Evolutionary conservation across 257 asterid genomes (phyloP).

Genomic region (Plantago elongata): DNA sequence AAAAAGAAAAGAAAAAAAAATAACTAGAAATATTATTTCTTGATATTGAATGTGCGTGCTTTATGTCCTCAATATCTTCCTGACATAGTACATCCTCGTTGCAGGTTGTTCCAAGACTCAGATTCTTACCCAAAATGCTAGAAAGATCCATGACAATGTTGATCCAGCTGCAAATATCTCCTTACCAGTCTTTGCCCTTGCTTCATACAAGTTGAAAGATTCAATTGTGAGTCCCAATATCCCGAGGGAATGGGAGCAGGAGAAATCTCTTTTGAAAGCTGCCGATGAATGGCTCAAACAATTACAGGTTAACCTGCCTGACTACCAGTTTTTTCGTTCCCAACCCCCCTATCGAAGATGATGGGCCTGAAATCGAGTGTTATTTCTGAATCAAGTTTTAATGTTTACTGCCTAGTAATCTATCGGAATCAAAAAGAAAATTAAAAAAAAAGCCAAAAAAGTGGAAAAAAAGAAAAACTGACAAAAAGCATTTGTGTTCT

Average conservation of each 20-base stretch:
- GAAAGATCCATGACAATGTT: constrained; percentile 25
- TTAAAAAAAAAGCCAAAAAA: neutral
- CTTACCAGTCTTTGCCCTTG: constrained; percentile 73
- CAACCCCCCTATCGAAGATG: constrained; percentile 43
- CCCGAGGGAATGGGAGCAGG: constrained; percentile 62
- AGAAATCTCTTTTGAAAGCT: constrained; percentile 47
- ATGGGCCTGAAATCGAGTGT: neutral
- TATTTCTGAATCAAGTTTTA: constrained; percentile 11
- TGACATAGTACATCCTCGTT: neutral
- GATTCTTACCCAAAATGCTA: constrained; percentile 36
- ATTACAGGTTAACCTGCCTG: constrained; percentile 53
- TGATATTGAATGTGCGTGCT: neutral
- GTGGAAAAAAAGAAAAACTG: constrained; percentile 16
- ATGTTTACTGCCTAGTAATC: too few relatives aligned
- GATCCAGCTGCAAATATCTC: constrained; percentile 47
- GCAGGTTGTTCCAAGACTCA: constrained; percentile 35
- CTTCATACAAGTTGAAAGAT: constrained; percentile 66
- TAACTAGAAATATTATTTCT: neutral
- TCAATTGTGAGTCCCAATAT: constrained; percentile 52
- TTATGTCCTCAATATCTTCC: too few relatives aligned
- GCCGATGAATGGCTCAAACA: constrained; percentile 60
- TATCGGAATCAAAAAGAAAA: too few relatives aligned
- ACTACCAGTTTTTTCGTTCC: constrained; percentile 56
- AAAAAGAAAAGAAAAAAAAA: too few relatives aligned
- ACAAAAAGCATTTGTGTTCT: constrained; percentile 8